Evolutionary conservation across 805 yeast species (phyloP).

Genomic region (Tetrapisispora fleetii): DNA sequence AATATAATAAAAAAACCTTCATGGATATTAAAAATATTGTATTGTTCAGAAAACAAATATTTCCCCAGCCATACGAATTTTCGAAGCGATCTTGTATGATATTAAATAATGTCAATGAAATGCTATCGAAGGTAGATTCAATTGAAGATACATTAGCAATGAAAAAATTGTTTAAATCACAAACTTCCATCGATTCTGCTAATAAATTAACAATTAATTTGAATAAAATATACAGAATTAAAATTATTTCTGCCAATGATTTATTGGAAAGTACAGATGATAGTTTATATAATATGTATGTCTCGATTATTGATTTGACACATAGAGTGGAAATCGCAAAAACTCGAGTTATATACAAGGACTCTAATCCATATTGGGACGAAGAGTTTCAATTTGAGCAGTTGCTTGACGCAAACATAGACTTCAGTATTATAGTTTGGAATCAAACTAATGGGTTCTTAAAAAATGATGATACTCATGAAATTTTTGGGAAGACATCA

Average conservation of each 20-base stretch:
- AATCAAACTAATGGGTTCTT: constrained; percentile 38
- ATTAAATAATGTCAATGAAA: constrained; percentile 54
- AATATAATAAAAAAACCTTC: constrained; percentile 17
- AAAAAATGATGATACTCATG: constrained; percentile 38
- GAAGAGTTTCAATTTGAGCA: constrained; percentile 63
- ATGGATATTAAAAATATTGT: constrained; percentile 44
- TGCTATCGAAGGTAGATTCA: constrained; percentile 38
- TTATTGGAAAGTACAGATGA: constrained; percentile 39
- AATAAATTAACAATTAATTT: background rate
- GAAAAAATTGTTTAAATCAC: constrained; percentile 37
- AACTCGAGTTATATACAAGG: constrained; percentile 54
- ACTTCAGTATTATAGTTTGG: constrained; percentile 60
- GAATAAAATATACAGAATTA: constrained; percentile 45
- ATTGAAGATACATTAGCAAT: constrained; percentile 52
- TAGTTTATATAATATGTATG: constrained; percentile 46
- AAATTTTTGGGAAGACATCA: constrained; percentile 55
- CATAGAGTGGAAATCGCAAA: constrained; percentile 50
- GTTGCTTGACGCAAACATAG: constrained; percentile 33
- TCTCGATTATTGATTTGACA: constrained; percentile 50
- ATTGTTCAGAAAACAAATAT: constrained; percentile 29
- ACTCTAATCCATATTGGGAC: constrained; percentile 72
- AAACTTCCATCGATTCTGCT: background rate
- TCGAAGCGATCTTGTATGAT: constrained; percentile 58
- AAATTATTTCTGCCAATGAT: constrained; percentile 55
- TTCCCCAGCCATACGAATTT: constrained; percentile 49